Evolutionary conservation across 73 alveolate genomes (phyloP).

Genomic region (Tetrahymena elliotti): DNA sequence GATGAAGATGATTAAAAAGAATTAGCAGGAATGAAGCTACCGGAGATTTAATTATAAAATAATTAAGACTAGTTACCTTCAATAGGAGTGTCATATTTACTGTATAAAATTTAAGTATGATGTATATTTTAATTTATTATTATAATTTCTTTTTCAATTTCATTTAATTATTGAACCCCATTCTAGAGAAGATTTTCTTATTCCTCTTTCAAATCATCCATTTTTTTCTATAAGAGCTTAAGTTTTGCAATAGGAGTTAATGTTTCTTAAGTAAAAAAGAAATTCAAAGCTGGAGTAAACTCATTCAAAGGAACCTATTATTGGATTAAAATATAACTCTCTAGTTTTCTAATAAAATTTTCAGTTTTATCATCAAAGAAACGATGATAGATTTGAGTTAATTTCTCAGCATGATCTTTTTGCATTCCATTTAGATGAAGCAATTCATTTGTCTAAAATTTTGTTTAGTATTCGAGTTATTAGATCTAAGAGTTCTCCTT

Average conservation of each 20-base stretch:
- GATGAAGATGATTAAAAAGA: background rate
- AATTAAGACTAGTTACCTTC: background rate
- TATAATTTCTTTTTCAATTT: background rate
- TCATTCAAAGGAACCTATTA: background rate
- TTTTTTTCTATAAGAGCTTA: background rate
- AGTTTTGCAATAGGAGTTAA: background rate
- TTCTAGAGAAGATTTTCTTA: background rate
- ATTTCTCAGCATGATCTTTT: background rate
- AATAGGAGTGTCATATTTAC: background rate
- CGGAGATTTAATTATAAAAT: background rate
- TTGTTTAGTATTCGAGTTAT: background rate
- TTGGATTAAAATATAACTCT: background rate
- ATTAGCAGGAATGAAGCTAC: background rate
- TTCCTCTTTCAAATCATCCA: background rate
- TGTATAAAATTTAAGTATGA: background rate
- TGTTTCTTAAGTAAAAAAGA: background rate
- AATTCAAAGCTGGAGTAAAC: background rate
- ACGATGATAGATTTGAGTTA: background rate
- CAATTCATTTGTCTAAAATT: background rate
- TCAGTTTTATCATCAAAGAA: background rate
- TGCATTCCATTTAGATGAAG: background rate
- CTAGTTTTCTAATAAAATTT: background rate
- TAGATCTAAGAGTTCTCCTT: background rate
- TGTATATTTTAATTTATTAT: background rate
- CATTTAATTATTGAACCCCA: background rate